Conservation (phyloP, 176 grass and related monocot genomes). For the Musa itinerans region DNA sequence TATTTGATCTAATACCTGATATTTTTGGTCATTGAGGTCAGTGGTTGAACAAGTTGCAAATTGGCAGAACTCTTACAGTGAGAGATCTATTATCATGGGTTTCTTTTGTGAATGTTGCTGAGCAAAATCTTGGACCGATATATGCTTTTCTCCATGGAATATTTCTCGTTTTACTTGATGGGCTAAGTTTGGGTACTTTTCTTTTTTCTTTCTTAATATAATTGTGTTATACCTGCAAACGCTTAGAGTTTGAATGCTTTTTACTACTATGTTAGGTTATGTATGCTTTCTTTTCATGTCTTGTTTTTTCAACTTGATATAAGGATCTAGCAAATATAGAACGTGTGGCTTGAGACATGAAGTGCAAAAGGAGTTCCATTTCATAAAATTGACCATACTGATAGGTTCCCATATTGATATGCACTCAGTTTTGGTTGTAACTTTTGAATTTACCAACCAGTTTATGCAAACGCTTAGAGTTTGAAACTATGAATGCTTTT, state of each 20-base stretch:
- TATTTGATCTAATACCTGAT: neutral
- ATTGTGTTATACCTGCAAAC: neutral
- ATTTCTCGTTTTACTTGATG: slow-evolving; percentile 92
- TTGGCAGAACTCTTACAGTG: slow-evolving; percentile 65
- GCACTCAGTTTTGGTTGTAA: no score
- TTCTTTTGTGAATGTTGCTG: slow-evolving; percentile 66
- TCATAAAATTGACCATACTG: no score
- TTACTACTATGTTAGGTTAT: neutral
- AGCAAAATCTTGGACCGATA: slow-evolving; percentile 43
- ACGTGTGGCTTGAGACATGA: neutral
- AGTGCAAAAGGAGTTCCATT: no score
- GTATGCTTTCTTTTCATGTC: neutral
- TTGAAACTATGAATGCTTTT: neutral
- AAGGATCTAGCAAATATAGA: neutral
- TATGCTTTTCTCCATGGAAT: slow-evolving; percentile 74
- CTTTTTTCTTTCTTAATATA: neutral
- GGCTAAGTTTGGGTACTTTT: slow-evolving; percentile 58
- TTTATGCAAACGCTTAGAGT: neutral
- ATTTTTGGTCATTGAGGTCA: slow-evolving; percentile 18
- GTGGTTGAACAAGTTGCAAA: slow-evolving; percentile 88
- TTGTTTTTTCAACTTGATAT: neutral
- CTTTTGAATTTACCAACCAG: no score
- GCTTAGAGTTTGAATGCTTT: neutral
- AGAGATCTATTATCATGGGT: slow-evolving; percentile 86
- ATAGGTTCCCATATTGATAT: no score